These are phyloP conservation scores for Plasmodium coatneyi DNA, from an alignment of 169 alveolate genomes.

Conservation along the genomic window DNA sequence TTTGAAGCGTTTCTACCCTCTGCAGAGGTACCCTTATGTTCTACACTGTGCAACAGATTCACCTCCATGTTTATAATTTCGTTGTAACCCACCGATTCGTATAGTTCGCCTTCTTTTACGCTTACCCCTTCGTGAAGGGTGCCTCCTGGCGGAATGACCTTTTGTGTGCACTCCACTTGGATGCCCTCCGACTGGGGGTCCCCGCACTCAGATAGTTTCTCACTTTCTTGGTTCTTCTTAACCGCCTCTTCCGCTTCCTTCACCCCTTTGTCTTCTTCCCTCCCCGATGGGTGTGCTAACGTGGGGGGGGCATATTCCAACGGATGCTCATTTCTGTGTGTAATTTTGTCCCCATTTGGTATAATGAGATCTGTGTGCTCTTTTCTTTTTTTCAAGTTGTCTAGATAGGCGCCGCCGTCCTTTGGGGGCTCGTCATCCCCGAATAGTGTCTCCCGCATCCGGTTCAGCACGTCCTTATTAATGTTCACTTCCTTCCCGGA, in stretches of 20 bases:
- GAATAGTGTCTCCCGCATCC: conserved; percentile 25
- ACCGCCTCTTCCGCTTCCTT: background rate
- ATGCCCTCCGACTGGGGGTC: background rate
- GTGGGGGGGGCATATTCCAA: background rate
- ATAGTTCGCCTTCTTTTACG: conserved; percentile 19
- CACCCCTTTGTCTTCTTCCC: conserved; percentile 6
- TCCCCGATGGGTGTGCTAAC: background rate
- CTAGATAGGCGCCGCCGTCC: background rate
- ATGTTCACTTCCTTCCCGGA: conserved; percentile 43
- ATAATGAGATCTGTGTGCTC: background rate
- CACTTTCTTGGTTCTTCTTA: background rate
- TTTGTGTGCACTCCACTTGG: background rate
- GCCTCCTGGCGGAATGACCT: background rate
- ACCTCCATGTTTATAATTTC: conserved; percentile 28
- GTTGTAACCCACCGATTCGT: conserved; percentile 32
- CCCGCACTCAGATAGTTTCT: background rate
- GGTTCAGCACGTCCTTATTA: conserved; percentile 20
- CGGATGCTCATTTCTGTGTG: background rate
- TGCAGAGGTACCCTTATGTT: background rate
- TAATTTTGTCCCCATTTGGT: background rate
- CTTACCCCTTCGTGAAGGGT: background rate
- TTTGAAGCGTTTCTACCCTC: background rate
- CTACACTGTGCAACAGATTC: background rate
- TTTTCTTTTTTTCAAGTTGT: conserved; percentile 2
- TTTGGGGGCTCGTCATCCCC: background rate